Base-by-base conservation (phyloP, 352 stramenopile genomes). In the Phytopythium ostracodes region DNA sequence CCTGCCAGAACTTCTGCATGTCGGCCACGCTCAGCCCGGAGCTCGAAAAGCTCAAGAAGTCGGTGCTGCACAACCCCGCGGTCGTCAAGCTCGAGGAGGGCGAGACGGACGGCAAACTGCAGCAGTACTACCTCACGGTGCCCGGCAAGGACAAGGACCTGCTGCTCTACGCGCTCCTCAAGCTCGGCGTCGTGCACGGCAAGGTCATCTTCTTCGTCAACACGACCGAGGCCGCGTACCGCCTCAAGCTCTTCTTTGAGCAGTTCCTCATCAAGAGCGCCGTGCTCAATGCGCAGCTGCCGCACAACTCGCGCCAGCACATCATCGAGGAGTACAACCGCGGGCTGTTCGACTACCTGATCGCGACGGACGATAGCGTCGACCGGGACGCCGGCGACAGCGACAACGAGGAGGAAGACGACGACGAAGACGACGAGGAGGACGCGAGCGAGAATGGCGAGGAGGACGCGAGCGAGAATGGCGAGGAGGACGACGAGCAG, bases 131-230 rank as follows among this genome's bases (percentile, higher is more conserved):
- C 70, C 62, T 99, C 29, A 72, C 84, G 4, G 76, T 99, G 38
- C 75, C 80, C 6, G 61, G 76, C 20, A 72, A 71, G 14, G 97
- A 99, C 78, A 99, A 99, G 72, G 93, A 98, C 61, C 68, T 99
- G 60, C 82, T 99, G 40, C 72, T 99, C 42, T 99, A 99, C 70
- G 97, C 98, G 38, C 96, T 99, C 61, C 77, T 99, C 56, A 99
- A 99, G 75, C 89, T 99, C 42, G 89, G 97, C 35, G 79, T 99
- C 35, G 78, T 99, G 36, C 92, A 97, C 64, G 97, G 97, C 52
- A 99, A 98, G 66, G 91, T 97, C 25, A 92, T 99, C 38, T 98
- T 99, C 72, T 99, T 99, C 68, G 97, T 99, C 15, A 99, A 99
- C 78, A 96, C 66, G 83, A 99, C 79, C 69, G 77, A 77, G 84